A percentile compares a stretch with the other conserved stretches of the same genome.
Conservation (phyloP, 2,329 filamentous ascomycete species). For the Calonectria henricotiae region DNA sequence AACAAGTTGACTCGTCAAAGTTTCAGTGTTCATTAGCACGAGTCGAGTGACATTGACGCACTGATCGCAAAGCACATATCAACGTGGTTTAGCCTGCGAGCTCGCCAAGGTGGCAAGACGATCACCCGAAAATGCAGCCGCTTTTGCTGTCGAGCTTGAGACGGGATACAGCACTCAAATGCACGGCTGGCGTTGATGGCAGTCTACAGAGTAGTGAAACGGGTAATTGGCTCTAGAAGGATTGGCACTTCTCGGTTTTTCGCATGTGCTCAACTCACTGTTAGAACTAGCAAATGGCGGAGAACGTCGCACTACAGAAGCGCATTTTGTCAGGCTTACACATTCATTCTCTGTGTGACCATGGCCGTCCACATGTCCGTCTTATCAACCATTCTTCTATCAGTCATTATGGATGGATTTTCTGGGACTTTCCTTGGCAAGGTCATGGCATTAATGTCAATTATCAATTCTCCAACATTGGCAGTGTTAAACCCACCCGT, state of each 20-base stretch:
- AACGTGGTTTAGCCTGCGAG: conserved; percentile 51
- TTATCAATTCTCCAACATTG: conserved; percentile 39
- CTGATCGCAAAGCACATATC: conserved; percentile 44
- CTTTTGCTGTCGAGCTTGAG: background rate
- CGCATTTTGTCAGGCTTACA: conserved; percentile 30
- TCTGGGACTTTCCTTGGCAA: conserved; percentile 38
- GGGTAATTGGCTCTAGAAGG: background rate
- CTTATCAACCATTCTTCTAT: conserved; percentile 34
- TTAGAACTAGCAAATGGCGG: background rate
- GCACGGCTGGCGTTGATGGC: background rate
- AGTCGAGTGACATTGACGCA: background rate
- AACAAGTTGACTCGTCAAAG: background rate
- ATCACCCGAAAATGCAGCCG: conserved; percentile 6
- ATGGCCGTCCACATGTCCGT: conserved; percentile 34
- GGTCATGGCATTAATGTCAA: conserved; percentile 41
- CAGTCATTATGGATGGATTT: conserved; percentile 23
- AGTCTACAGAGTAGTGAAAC: background rate
- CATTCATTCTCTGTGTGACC: conserved; percentile 31
- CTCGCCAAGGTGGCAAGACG: background rate
- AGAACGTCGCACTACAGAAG: conserved; percentile 37
- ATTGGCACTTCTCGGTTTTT: background rate
- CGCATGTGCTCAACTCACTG: background rate
- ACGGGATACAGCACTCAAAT: background rate
- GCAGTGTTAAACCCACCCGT: conserved; percentile 38
- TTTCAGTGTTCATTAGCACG: background rate